phyloP scores from a whole-genome alignment of 306 rosid species.

The Canavalia gladiata region DNA sequence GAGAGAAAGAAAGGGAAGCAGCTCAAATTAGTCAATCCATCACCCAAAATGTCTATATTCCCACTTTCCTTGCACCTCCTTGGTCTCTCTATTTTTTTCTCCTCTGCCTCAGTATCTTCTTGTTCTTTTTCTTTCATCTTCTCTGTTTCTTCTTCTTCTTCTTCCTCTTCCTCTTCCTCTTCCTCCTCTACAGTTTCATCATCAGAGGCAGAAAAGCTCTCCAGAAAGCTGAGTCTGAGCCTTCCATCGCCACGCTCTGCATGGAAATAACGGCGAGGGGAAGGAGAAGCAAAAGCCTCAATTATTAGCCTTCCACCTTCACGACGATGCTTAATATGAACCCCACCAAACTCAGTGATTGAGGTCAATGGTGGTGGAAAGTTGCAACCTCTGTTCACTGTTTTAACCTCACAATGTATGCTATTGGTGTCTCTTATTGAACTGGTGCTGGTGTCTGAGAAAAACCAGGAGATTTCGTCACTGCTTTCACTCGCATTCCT shows the following conservation, averaged over 20 bases:
- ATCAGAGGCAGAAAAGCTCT: conserved; percentile 7
- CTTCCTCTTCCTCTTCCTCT: conserved; percentile 40
- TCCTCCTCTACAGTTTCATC: conserved; percentile 3
- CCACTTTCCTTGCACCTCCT: conserved; percentile 78
- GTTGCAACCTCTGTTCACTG: conserved; percentile 37
- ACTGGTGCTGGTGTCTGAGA: conserved; percentile 28
- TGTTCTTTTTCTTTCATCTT: conserved; percentile 1
- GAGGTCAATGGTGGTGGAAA: conserved; percentile 89
- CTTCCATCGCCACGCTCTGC: conserved; percentile 77
- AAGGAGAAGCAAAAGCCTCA: conserved; percentile 60
- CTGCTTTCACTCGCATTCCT: conserved; percentile 54
- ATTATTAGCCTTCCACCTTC: conserved; percentile 83
- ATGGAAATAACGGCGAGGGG: conserved; percentile 54
- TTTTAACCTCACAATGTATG: conserved; percentile 22
- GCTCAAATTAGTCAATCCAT: conserved; percentile 56
- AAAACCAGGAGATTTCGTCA: conserved; percentile 51
- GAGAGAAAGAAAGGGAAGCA: conserved; percentile 42
- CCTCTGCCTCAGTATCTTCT: conserved; percentile 44
- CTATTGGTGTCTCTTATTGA: neutral
- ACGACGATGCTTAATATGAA: conserved; percentile 70
- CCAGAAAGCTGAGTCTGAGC: conserved; percentile 62
- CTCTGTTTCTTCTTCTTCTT: neutral
- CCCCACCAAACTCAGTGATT: conserved; percentile 60
- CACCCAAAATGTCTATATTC: conserved; percentile 62
- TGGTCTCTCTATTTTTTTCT: conserved; percentile 53